Conservation (phyloP, 2,329 filamentous ascomycete genomes). For the Lasiodiplodia theobromae region DNA sequence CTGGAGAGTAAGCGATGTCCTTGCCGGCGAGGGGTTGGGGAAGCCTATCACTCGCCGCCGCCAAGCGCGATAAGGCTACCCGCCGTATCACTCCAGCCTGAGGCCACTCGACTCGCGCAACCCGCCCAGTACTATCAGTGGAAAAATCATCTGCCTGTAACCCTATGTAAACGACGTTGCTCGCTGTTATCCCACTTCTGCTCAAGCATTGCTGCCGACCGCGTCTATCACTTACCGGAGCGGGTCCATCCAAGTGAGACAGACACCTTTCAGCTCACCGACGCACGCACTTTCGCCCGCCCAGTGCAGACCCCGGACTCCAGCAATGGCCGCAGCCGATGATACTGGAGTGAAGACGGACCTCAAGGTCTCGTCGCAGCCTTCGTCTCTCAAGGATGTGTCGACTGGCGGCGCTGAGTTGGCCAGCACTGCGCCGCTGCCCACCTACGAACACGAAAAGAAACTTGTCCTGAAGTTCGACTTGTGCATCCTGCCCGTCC, state of each 20-base stretch:
- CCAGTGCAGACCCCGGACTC: neutral
- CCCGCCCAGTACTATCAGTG: neutral
- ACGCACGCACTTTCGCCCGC: neutral
- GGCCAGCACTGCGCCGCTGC: neutral
- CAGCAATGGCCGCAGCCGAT: slow-evolving; percentile 11
- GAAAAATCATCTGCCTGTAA: neutral
- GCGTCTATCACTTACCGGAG: neutral
- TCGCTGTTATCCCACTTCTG: slow-evolving; percentile 7
- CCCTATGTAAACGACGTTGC: neutral
- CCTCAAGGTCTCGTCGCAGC: slow-evolving; percentile 25
- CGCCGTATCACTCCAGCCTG: slow-evolving; percentile 13
- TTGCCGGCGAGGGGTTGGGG: neutral
- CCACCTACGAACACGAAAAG: slow-evolving; percentile 36
- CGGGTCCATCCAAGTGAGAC: neutral
- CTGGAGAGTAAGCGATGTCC: neutral
- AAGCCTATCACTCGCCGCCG: slow-evolving; percentile 25
- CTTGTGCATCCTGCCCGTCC: slow-evolving; percentile 61
- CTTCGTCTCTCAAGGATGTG: slow-evolving; percentile 26
- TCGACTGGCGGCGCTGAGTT: slow-evolving; percentile 11
- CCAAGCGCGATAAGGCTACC: slow-evolving; percentile 17
- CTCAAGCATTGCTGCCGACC: neutral
- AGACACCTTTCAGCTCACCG: neutral
- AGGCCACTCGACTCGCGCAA: slow-evolving; percentile 14
- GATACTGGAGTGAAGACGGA: slow-evolving; percentile 16
- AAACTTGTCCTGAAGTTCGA: slow-evolving; percentile 63